A percentile compares a stretch with the other conserved stretches of the same genome.
Conservation (phyloP, 768 basidiomycete genomes). For the Rossbeevera mucosa region DNA sequence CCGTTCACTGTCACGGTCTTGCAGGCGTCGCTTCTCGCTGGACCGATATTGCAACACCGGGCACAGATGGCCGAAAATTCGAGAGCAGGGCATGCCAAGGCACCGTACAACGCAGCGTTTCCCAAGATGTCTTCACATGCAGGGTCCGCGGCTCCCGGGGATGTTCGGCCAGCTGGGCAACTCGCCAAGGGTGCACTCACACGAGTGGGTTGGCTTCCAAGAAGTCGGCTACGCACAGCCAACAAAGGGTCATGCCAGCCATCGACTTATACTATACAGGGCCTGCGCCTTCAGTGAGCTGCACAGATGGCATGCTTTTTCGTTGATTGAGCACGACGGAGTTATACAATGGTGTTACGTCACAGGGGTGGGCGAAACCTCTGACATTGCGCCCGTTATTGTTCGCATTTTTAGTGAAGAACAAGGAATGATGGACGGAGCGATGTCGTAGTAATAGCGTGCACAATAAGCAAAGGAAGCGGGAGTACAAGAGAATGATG, state of each 20-base stretch:
- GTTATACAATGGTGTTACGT: conserved; percentile 14
- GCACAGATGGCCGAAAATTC: conserved; percentile 34
- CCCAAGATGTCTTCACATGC: conserved; percentile 34
- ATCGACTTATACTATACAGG: conserved; percentile 17
- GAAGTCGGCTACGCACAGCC: conserved; percentile 14
- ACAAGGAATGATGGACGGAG: conserved; percentile 7
- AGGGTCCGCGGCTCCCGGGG: conserved; percentile 56
- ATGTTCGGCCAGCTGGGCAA: conserved; percentile 49
- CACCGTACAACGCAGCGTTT: conserved; percentile 21
- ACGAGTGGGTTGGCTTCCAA: conserved; percentile 24
- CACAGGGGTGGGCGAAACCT: background rate
- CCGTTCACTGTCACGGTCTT: conserved; percentile 9
- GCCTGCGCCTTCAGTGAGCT: conserved; percentile 18
- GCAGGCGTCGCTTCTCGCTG: conserved; percentile 66
- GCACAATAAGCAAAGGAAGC: conserved; percentile 12
- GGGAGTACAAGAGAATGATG: conserved; percentile 11
- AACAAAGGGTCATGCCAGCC: conserved; percentile 9
- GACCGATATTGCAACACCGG: conserved; percentile 50
- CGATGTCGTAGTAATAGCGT: conserved; percentile 7
- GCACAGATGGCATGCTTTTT: conserved; percentile 2
- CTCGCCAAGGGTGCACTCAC: conserved; percentile 53
- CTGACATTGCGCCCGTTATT: conserved; percentile 2
- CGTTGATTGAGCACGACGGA: background rate
- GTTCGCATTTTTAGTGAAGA: conserved; percentile 4
- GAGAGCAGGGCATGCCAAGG: conserved; percentile 28